These are phyloP conservation scores for Hamigera avellanea DNA, from an alignment of 495 filamentous ascomycete species.

Conservation along the genomic window DNA sequence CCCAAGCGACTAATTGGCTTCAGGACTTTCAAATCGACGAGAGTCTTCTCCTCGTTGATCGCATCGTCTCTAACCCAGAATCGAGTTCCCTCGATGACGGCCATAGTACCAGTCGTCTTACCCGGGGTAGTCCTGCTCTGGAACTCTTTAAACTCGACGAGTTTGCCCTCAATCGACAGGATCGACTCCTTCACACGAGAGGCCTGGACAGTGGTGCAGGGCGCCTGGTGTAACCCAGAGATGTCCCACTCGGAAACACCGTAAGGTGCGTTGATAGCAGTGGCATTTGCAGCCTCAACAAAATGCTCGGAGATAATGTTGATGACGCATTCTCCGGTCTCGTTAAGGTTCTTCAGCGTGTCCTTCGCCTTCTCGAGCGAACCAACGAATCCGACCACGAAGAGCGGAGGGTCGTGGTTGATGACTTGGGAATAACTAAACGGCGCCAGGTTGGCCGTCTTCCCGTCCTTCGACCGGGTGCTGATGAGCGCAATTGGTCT, in stretches of 20 bases:
- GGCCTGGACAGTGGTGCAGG: constrained; percentile 52
- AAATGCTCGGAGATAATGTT: constrained; percentile 82
- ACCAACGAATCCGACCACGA: constrained; percentile 60
- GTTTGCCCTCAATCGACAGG: constrained; percentile 67
- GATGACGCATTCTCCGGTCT: constrained; percentile 62
- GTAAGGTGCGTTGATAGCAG: constrained; percentile 65
- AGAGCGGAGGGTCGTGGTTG: constrained; percentile 82
- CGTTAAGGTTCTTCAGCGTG: constrained; percentile 58
- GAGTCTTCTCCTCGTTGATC: constrained; percentile 59
- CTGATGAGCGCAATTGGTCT: constrained; percentile 60
- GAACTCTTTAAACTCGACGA: constrained; percentile 65
- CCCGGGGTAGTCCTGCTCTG: constrained; percentile 56
- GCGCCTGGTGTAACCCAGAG: constrained; percentile 61
- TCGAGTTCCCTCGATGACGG: constrained; percentile 69
- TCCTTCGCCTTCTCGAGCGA: constrained; percentile 56
- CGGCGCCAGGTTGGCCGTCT: constrained; percentile 66
- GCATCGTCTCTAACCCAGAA: constrained; percentile 92
- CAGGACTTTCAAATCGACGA: constrained; percentile 59
- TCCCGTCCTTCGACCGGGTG: constrained; percentile 47
- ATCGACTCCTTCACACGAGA: constrained; percentile 74
- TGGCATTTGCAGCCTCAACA: constrained; percentile 78
- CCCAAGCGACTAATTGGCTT: constrained; percentile 70
- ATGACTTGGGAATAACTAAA: constrained; percentile 79
- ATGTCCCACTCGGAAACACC: constrained; percentile 74
- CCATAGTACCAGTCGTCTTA: constrained; percentile 60